phyloP scores from a whole-genome alignment of 768 basidiomycete genomes.

The Leucocoprinus birnbaumii region DNA sequence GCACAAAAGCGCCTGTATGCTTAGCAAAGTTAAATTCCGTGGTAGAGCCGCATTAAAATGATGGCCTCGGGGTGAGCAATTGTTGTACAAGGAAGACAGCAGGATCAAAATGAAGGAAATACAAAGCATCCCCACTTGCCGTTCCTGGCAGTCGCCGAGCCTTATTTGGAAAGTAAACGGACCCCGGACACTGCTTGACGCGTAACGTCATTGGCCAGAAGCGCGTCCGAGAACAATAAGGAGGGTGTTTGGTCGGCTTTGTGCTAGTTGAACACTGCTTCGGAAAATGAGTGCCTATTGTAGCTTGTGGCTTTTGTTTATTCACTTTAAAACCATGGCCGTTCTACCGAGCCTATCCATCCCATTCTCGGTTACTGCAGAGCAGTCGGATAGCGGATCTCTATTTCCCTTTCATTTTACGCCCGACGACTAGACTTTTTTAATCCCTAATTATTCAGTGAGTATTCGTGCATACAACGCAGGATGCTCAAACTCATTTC shows the following conservation, averaged over 20 bases:
- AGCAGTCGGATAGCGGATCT: slow-evolving; percentile 9
- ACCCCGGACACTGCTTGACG: not conserved
- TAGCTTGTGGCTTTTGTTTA: slow-evolving; percentile 11
- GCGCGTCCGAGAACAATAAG: slow-evolving; percentile 4
- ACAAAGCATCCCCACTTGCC: not conserved
- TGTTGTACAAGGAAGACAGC: too few relatives aligned
- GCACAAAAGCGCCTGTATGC: too few relatives aligned
- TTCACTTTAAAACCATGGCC: slow-evolving; percentile 19
- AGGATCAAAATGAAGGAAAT: too few relatives aligned
- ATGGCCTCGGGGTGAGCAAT: too few relatives aligned
- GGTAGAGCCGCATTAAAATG: too few relatives aligned
- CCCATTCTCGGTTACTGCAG: slow-evolving; percentile 15
- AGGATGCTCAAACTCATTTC: slow-evolving; percentile 3
- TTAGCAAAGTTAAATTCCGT: too few relatives aligned
- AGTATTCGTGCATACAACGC: not conserved
- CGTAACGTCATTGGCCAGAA: too few relatives aligned
- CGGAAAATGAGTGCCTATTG: not conserved
- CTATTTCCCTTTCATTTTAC: not conserved
- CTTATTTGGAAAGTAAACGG: slow-evolving; percentile 5
- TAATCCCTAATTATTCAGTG: slow-evolving; percentile 1
- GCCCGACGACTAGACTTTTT: not conserved
- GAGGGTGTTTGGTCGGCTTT: slow-evolving; percentile 11
- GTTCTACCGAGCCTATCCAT: slow-evolving; percentile 3
- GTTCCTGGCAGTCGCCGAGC: not conserved
- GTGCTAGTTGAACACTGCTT: not conserved